A percentile compares a stretch with the other conserved stretches of the same genome.
Conservation (phyloP, 305 asterid species). For the Fraxinus platypoda region DNA sequence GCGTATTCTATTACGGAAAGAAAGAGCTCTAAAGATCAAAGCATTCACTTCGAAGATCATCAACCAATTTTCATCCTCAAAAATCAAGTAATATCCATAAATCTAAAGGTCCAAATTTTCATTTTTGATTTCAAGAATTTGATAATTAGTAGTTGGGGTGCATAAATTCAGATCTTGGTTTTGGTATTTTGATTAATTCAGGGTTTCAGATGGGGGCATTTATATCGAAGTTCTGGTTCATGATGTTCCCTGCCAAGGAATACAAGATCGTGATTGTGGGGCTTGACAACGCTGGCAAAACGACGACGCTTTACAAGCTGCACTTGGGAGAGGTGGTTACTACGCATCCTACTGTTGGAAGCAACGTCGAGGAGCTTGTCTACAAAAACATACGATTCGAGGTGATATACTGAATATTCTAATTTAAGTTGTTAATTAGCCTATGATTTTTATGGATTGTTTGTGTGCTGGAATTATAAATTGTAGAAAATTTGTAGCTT, state of each 20-base stretch:
- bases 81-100: conserved; percentile 20
- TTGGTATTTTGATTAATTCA: conserved; percentile 12
- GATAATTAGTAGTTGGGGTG: neutral
- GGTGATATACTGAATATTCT: conserved; percentile 30
- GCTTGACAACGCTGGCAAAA: conserved; percentile 95
- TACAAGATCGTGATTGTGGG: conserved; percentile 99
- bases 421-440: neutral
- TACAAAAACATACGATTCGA: conserved; percentile 91
- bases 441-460: neutral
- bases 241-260: conserved; percentile 93
- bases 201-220: conserved; percentile 70
- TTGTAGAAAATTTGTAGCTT: neutral
- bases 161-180: conserved; percentile 27
- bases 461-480: neutral
- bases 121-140: conserved; percentile 4
- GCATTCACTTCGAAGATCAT: neutral
- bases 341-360: conserved; percentile 93
- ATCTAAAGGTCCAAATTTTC: conserved; percentile 15
- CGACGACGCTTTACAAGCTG: conserved; percentile 96
- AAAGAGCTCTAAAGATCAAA: neutral
- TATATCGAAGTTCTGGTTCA: conserved; percentile 87
- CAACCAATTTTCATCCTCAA: conserved; percentile 3
- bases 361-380: conserved; percentile 95
- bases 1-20: neutral
- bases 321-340: conserved; percentile 93